These are phyloP conservation scores for Emmonsiellopsis sp. DNA, from an alignment of 2,329 filamentous ascomycete species.

Conservation along the genomic window DNA sequence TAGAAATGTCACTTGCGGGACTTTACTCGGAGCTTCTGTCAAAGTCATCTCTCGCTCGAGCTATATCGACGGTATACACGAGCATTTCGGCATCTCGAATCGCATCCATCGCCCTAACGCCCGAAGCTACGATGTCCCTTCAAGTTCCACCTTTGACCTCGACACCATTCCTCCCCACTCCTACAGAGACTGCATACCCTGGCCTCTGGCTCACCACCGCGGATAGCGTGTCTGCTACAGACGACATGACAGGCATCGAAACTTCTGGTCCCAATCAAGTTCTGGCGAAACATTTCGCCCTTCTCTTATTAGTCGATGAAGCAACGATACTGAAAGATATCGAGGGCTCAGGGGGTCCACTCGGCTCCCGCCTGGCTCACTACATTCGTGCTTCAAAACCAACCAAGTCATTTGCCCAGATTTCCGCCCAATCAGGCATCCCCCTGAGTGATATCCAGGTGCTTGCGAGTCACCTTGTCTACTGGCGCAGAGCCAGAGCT, in stretches of 20 bases:
- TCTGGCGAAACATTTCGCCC: slow-evolving; percentile 75
- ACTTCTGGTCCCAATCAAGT: slow-evolving; percentile 44
- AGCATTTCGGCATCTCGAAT: slow-evolving; percentile 78
- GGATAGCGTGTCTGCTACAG: slow-evolving; percentile 65
- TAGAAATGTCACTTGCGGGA: slow-evolving; percentile 27
- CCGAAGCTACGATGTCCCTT: slow-evolving; percentile 50
- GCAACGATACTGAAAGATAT: slow-evolving; percentile 65
- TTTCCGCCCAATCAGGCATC: slow-evolving; percentile 54
- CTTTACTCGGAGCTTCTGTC: slow-evolving; percentile 40
- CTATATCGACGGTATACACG: slow-evolving; percentile 72
- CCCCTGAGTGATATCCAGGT: slow-evolving; percentile 73
- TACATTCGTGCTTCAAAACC: slow-evolving; percentile 53
- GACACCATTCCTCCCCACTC: slow-evolving; percentile 61
- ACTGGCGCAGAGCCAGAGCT: slow-evolving; percentile 87
- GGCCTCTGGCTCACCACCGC: slow-evolving; percentile 84
- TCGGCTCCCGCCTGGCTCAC: slow-evolving; percentile 69
- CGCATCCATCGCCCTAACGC: slow-evolving; percentile 70
- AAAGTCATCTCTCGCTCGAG: slow-evolving; percentile 69
- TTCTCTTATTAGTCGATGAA: slow-evolving; percentile 78
- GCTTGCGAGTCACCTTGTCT: slow-evolving; percentile 86
- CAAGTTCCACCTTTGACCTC: slow-evolving; percentile 57
- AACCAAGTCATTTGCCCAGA: slow-evolving; percentile 62
- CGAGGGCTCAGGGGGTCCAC: slow-evolving; percentile 61
- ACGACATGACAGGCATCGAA: slow-evolving; percentile 51
- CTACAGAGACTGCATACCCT: slow-evolving; percentile 59